phyloP scores from a whole-genome alignment of 2,329 filamentous ascomycete genomes.

The Colletotrichum sp. region DNA sequence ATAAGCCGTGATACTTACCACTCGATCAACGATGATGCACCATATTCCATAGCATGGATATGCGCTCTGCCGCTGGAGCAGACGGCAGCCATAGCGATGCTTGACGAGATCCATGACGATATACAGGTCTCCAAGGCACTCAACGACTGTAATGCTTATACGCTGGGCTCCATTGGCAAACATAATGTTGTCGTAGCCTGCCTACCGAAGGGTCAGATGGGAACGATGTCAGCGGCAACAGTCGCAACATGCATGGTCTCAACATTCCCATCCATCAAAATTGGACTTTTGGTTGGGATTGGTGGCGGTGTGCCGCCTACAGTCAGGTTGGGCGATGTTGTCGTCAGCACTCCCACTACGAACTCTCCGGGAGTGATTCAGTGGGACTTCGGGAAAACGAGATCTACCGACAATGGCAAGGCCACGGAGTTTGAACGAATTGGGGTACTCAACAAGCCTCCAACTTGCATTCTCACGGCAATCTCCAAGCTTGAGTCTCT shows the following conservation, averaged over 20 bases:
- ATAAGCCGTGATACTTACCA: too few relatives aligned
- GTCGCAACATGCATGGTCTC: not conserved
- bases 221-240: slow-evolving; percentile 17
- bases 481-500: not conserved
- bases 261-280: not conserved
- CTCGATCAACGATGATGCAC: too few relatives aligned
- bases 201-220: slow-evolving; percentile 23
- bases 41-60: slow-evolving; percentile 21
- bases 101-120: slow-evolving; percentile 26
- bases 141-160: slow-evolving; percentile 29
- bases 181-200: slow-evolving; percentile 32
- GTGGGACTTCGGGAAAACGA: slow-evolving; percentile 15
- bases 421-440: not conserved
- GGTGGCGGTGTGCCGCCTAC: slow-evolving; percentile 24
- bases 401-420: not conserved
- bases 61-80: slow-evolving; percentile 26
- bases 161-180: slow-evolving; percentile 25
- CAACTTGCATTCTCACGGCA: slow-evolving; percentile 8
- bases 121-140: slow-evolving; percentile 7
- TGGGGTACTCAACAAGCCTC: slow-evolving; percentile 5
- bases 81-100: slow-evolving; percentile 27
- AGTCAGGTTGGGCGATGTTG: slow-evolving; percentile 23
- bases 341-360: slow-evolving; percentile 3
- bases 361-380: slow-evolving; percentile 16
- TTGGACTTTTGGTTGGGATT: slow-evolving; percentile 28